Conservation (phyloP, 1,284 basidiomycete species). For the Schizophyllum commune region DNA sequence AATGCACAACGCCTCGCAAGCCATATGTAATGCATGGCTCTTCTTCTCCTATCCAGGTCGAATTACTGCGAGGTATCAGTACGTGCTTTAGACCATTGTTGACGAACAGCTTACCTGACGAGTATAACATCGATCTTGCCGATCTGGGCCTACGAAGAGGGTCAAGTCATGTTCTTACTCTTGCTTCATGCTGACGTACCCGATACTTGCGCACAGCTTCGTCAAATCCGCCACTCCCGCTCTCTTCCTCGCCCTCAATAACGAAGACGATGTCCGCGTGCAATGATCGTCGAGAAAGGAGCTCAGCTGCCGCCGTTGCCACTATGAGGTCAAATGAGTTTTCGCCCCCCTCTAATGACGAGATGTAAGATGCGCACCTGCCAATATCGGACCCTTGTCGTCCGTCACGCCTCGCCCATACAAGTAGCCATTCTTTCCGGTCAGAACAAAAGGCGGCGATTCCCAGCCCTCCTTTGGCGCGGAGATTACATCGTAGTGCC, state of each 20-base stretch:
- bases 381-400: constrained; percentile 91
- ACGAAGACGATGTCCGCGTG: constrained; percentile 86
- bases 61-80: constrained; percentile 53
- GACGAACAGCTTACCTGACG: constrained; percentile 48
- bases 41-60: constrained; percentile 93
- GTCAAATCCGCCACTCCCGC: constrained; percentile 80
- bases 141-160: constrained; percentile 51
- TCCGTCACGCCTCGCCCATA: constrained; percentile 92
- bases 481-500: constrained; percentile 90
- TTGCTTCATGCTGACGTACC: constrained; percentile 30
- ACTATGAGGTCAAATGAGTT: constrained; percentile 21
- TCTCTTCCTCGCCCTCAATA: constrained; percentile 95
- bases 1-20: constrained; percentile 87
- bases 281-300: constrained; percentile 68
- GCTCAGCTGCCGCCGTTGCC: constrained; percentile 81
- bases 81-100: neutral
- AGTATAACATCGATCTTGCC: constrained; percentile 83
- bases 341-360: neutral
- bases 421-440: constrained; percentile 85
- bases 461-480: constrained; percentile 73
- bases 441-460: constrained; percentile 80
- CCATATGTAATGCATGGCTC: constrained; percentile 96
- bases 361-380: constrained; percentile 21
- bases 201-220: constrained; percentile 72
- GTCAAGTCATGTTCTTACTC: neutral